Evolutionary conservation across 179 eudicot species (phyloP).

Genomic region (Spinacia oleracea): DNA sequence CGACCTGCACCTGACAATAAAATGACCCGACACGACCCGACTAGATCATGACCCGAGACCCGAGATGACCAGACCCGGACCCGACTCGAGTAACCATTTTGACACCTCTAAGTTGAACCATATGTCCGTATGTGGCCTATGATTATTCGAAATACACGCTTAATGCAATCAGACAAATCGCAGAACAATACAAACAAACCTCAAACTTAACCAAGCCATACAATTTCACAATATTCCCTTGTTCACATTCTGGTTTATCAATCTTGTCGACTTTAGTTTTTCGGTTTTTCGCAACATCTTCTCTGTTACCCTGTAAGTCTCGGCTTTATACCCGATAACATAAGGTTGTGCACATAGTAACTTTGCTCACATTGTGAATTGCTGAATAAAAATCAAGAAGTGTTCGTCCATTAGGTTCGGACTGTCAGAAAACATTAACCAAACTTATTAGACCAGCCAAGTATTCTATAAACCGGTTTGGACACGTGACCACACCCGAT

Average conservation of each 20-base stretch:
- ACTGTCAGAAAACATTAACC: no score
- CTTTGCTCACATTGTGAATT: background rate
- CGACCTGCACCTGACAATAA: no score
- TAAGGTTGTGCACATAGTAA: background rate
- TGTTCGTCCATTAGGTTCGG: background rate
- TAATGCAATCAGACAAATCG: slow-evolving; percentile 2
- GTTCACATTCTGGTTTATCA: background rate
- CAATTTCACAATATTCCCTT: background rate
- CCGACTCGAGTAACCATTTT: no score
- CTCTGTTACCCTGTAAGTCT: background rate
- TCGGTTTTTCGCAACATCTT: background rate
- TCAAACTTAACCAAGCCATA: background rate
- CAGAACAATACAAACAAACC: background rate
- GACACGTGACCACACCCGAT: background rate
- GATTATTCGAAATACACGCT: slow-evolving; percentile 2
- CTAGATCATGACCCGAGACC: no score
- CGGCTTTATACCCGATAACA: background rate
- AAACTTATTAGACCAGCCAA: background rate
- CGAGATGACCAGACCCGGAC: no score
- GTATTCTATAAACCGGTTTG: no score
- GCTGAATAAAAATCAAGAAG: no score
- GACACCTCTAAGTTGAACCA: no score
- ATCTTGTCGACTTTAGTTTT: background rate
- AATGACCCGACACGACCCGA: no score
- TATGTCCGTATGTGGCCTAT: background rate